Evolutionary conservation across 2,329 filamentous ascomycete species (phyloP).

Genomic region (Colletotrichum magnum): DNA sequence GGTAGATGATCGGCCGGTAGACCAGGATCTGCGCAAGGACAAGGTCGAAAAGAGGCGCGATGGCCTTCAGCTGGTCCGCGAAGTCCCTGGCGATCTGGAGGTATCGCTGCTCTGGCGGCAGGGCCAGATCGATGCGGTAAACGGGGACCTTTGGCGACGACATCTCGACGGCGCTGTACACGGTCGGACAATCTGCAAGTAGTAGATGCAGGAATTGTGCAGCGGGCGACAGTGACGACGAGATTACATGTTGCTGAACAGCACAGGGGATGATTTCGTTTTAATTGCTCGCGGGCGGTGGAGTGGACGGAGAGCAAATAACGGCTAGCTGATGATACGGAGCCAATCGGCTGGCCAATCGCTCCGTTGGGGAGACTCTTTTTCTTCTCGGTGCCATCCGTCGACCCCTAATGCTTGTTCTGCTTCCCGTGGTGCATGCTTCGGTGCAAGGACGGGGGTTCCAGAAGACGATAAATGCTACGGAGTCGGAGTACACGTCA

Average conservation of each 20-base stretch:
- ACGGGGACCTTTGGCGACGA: conserved; percentile 34
- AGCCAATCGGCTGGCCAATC: conserved; percentile 5
- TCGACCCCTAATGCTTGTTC: conserved; percentile 34
- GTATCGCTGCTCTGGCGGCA: conserved; percentile 67
- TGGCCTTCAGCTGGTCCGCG: conserved; percentile 55
- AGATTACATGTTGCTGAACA: neutral
- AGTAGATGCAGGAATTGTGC: neutral
- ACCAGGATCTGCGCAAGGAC: conserved; percentile 53
- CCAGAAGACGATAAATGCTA: neutral
- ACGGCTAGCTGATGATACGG: conserved; percentile 3
- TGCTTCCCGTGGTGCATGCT: conserved; percentile 7
- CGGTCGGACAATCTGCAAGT: neutral
- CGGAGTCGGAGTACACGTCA: neutral
- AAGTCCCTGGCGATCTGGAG: conserved; percentile 61
- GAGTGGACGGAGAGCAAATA: neutral
- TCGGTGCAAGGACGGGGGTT: neutral
- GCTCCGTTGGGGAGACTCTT: neutral
- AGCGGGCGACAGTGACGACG: neutral
- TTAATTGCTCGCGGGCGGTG: conserved; percentile 2
- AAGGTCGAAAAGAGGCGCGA: conserved; percentile 65
- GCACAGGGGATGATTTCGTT: neutral
- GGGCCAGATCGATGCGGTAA: conserved; percentile 66
- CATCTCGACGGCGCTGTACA: conserved; percentile 1
- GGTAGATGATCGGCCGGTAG: conserved; percentile 42
- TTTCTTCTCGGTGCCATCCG: conserved; percentile 14